Base-by-base conservation (phyloP, 2,329 filamentous ascomycete species). In the Neofusicoccum ribis region DNA sequence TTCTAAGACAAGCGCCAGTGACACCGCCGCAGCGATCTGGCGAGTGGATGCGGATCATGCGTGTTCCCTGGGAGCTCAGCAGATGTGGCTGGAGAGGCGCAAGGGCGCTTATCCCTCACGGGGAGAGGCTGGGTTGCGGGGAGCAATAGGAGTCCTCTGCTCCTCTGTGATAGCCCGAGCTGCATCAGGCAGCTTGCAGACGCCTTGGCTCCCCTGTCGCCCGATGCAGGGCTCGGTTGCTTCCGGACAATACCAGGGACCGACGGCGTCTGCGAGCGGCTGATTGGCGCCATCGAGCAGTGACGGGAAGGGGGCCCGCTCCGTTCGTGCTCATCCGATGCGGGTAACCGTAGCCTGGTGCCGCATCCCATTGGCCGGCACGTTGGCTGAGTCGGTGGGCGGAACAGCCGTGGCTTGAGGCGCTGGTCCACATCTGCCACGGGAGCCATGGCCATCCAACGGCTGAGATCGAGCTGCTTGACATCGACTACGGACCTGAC, bases 1-100 rank as follows among this genome's bases (percentile, higher is more conserved):
- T 51, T 50, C 63, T 65, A 52, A 65, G 63, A 65, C 63, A 65
- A 61, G 63, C 39, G 46, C 37, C 63, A 54, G 56, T 65, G 63
- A 46, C 27, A 65, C 63, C 44, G 54, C 63, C 41, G 56, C 50
- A 3, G 39, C 50, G 63, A 60, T 60, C 63, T 65, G 34, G 46
- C 46, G 46, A 61, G 46, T 60, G 52, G 63, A 65, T 52, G 63
- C 47, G 37, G 54, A 60, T 60, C 54, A 65, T 65, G 44, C n/a
- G 44, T 51, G 46, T 44, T 49, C 50, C 47, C 56, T 61, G 54
- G 51, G 37, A 65, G 36, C 52, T 37, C 36, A 46, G 51, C 46
- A 61, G 54, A 50, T 52, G 63, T 60, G 63, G 56, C 63, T 65
- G 63, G 37, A 58, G 52, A 51, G 63, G 63, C 52, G 51, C 52